Base-by-base conservation (phyloP, 2,329 filamentous ascomycete species). In the Huntiella moniliformis region DNA sequence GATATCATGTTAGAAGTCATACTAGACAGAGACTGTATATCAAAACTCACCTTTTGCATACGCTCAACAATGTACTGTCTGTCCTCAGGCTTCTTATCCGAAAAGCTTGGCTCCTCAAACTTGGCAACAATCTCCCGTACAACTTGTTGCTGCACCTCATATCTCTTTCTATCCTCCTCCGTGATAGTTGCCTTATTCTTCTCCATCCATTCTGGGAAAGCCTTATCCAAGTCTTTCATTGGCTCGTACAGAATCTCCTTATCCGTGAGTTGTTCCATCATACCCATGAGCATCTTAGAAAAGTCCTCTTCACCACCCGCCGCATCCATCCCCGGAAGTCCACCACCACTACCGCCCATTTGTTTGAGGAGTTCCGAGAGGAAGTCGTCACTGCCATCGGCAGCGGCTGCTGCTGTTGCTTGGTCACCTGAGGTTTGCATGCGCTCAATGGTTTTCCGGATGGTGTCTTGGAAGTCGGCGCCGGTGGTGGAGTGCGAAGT, bases 201-300 rank as follows among this genome's bases (percentile, higher is more conserved):
- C 55, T 73, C 72, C 59, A 98, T 70, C 88, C 91, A 98, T 2
- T 64, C 76, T 0, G 87, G 88, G 57, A 91, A 98, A 62, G 95
- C 96, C 45, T 84, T 80, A 60, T 93, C 67, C 41, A 98, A 67
- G 63, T 98, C 91, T 66, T 94, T 94, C 86, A 98, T 95, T 2
- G 91, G 91, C 64, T 98, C 88, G 59, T 96, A 96, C 43, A 98
- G 64, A 52, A 98, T 95, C 54, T 96, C 91, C 67, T 94, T 96
- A 62, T 93, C 94, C 3, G 91, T 96, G 52, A 98, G 71, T 61
- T 98, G 87, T 64, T 96, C 85, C 88, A 98, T 96, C 85, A 96
- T 94, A 45, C 82, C 83, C 71, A 93, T 76, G 50, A 98, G 73
- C 77, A 96, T 85, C 64, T 93, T 88, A 48, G 84, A 86, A 56